Evolutionary conservation across 1,284 basidiomycete species (phyloP), one percentile per base, ranked within the genome.

Genomic region (Fomitopsis pinicola): DNA sequence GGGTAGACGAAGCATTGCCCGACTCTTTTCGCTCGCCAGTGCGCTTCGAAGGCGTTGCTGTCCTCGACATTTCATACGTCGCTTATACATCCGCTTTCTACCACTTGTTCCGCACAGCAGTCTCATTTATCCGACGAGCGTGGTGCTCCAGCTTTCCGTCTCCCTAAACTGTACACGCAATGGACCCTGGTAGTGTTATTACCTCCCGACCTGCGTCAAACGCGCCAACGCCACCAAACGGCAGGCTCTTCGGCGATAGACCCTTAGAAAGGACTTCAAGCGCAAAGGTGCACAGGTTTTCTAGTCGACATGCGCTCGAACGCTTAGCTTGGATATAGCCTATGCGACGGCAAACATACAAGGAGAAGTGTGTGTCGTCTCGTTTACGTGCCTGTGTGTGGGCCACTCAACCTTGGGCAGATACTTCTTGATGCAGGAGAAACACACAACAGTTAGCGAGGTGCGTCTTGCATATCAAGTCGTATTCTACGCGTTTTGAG

Each of bases 371-470:
- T 26, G 69, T 63, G 15, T 8, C 12, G 17, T 35, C 7, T 22
- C 45, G 30, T 12, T 5, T 26, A 44, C 14, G n/a, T n/a, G 44
- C 33, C 17, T 33, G 7, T 33, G 7, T 33, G 14, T 26, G 46
- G 14, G 8, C 38, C 54, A 26, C 38, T 50, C 38, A 38, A 12
- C 17, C 38, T 19, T 17, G 6, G 42, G 55, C 52, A 85, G 84
- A 68, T 85, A 82, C 67, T 80, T 83, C 60, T 64, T 71, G 35
- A 77, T 85, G 70, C 75, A 80, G 42, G 83, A 84, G 71, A 80
- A 77, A 65, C 85, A 80, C 62, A 83, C 84, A 56, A 78, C 78
- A 64, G 82, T 82, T 50, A 81, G 68, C 28, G 67, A 74, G 50
- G 57, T 59, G 15, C 19, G 57, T 60, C 58, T 8, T 50, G 12